Percentiles rank a stretch among this genome's conserved stretches.
Conservation (phyloP, 352 stramenopile species). For the Pythium grandisporangium region DNA sequence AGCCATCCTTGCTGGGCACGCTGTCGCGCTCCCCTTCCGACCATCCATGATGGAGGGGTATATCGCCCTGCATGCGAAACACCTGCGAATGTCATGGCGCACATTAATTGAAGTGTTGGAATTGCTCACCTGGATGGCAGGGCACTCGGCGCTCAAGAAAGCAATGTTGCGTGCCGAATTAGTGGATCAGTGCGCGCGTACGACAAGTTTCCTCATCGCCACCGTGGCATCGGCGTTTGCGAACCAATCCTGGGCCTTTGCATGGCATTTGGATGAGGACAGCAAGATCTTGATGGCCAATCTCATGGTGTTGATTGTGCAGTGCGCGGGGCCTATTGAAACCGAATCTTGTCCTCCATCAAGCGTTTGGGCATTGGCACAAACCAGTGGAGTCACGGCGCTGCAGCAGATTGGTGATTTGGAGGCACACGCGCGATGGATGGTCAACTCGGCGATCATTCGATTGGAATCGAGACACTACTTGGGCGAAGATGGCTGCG, state of each 20-base stretch:
- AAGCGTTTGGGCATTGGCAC: slow-evolving; percentile 54
- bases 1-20: slow-evolving; percentile 9
- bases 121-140: slow-evolving; percentile 49
- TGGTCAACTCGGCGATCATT: slow-evolving; percentile 34
- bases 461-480: slow-evolving; percentile 49
- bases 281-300: slow-evolving; percentile 46
- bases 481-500: slow-evolving; percentile 13
- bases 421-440: slow-evolving; percentile 52
- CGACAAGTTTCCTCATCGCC: slow-evolving; percentile 46
- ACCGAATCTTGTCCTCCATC: slow-evolving; percentile 28
- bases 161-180: slow-evolving; percentile 46
- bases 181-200: slow-evolving; percentile 51
- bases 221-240: slow-evolving; percentile 33
- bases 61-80: slow-evolving; percentile 63
- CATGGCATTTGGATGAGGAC: slow-evolving; percentile 39
- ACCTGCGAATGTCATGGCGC: slow-evolving; percentile 50
- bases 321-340: slow-evolving; percentile 34
- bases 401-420: slow-evolving; percentile 48
- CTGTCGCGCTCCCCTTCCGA: slow-evolving; percentile 15
- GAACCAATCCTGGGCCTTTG: slow-evolving; percentile 34
- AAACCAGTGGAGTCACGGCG: slow-evolving; percentile 35
- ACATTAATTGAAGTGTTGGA: slow-evolving; percentile 57
- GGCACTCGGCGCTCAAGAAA: slow-evolving; percentile 27
- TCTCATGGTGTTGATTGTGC: slow-evolving; percentile 48
- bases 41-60: slow-evolving; percentile 21